Evolutionary conservation across 2,329 filamentous ascomycete species (phyloP), one percentile per base, ranked within the genome.

Genomic region (Sporothrix variecibatus): DNA sequence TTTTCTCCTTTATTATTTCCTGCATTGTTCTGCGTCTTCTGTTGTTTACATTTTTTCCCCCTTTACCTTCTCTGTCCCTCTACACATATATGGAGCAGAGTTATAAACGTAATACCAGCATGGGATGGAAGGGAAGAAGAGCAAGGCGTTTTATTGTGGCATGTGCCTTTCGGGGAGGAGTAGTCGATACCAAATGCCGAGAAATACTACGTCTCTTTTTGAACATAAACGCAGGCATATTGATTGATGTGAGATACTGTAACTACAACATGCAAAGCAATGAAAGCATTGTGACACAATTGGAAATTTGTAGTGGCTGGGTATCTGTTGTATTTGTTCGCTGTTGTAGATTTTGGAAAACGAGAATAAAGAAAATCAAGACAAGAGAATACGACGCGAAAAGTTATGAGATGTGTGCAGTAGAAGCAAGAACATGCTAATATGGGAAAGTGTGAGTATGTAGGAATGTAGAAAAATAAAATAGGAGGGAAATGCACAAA

Each of bases 131-230:
- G 26, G 28, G 43, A 49, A 49, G 43, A 49, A n/a, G 56, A 71
- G 72, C 69, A 62, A 68, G 69, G 73, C 73, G 62, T 72, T 74
- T 26, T 67, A 5, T 56, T 34, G 71, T 12, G 20, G 28, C 34
- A 40, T 20, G 46, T 20, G 28, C 23, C 43, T 28, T 15, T 12
- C 6, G 38, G 11, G 38, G 12, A 43, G 20, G 23, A 56, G 51
- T 26, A 28, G 51, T 56, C 28, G 51, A 28, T 28, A 28, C 51
- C 51, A 56, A 56, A 58, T 58, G n/a, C 51, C 51, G 34, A 49
- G 5, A 26, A 56, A 56, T 56, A 56, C n/a, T 26, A 56, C n/a
- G 3, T 56, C 51, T 53, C 12, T 49, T 20, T 23, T 56, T 3
- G 11, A 56, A 56, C n/a, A 1, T 60, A 12, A 3, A 60, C n/a